Evolutionary conservation across 2,329 filamentous ascomycete genomes (phyloP).

Genomic region (Pseudonectria foliicola): DNA sequence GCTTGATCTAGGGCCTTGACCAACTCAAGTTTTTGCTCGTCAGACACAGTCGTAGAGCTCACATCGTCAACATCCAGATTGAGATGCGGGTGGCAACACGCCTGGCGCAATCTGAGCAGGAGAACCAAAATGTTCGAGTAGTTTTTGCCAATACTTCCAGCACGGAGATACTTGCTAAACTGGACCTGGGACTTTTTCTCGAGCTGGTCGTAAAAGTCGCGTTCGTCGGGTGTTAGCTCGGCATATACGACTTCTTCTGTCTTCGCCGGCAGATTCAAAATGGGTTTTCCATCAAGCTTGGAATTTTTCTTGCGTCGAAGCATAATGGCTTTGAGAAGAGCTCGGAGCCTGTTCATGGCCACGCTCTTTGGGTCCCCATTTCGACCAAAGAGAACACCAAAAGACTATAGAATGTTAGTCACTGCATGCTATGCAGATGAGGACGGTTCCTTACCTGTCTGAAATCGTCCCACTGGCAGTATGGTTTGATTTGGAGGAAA

Average conservation of each 20-base stretch:
- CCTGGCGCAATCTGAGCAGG: conserved; percentile 74
- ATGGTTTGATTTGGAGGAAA: conserved; percentile 72
- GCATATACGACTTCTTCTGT: conserved; percentile 71
- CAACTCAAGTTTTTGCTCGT: conserved; percentile 48
- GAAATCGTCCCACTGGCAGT: conserved; percentile 59
- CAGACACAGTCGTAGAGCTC: conserved; percentile 30
- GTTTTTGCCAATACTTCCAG: conserved; percentile 56
- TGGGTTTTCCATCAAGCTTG: conserved; percentile 70
- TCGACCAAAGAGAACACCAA: conserved; percentile 32
- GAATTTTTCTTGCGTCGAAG: conserved; percentile 77
- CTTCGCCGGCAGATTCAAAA: conserved; percentile 68
- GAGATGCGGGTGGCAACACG: conserved; percentile 37
- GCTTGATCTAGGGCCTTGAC: conserved; percentile 52
- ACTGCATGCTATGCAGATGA: neutral
- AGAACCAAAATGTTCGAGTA: conserved; percentile 79
- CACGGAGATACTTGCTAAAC: conserved; percentile 70
- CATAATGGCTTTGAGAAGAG: conserved; percentile 71
- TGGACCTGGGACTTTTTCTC: conserved; percentile 59
- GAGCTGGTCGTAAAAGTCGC: conserved; percentile 69
- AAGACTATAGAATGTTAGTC: conserved; percentile 25
- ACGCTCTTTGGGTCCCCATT: conserved; percentile 45
- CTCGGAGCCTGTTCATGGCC: conserved; percentile 66
- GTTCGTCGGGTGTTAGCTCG: conserved; percentile 64
- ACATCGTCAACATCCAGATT: conserved; percentile 30
- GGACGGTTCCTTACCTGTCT: conserved; percentile 34